Percentiles rank a stretch among this genome's conserved stretches.
These are phyloP conservation scores for Naganishia vishniacii DNA, from an alignment of 768 basidiomycete genomes.

Conservation along the genomic window DNA sequence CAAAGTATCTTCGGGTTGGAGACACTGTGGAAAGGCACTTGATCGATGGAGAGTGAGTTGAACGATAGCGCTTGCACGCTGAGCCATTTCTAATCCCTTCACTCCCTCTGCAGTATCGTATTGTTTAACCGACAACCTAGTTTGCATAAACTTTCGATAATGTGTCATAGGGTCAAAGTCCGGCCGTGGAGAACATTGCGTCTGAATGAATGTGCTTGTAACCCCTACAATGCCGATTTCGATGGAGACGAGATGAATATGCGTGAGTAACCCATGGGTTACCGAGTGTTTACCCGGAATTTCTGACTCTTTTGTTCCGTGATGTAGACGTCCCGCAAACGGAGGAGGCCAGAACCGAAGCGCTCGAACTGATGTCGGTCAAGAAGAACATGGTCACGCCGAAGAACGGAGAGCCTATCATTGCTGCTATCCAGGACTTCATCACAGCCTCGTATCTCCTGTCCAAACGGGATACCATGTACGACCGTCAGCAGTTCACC, in stretches of 20 bases:
- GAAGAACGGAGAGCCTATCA: conserved; percentile 96
- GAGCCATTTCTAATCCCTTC: conserved; percentile 16
- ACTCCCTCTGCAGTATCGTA: conserved; percentile 57
- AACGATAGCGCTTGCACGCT: too few relatives aligned
- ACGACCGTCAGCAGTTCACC: conserved; percentile 87
- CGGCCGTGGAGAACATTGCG: conserved; percentile 96
- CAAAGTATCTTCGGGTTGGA: conserved; percentile 74
- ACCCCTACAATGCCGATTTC: conserved; percentile 98
- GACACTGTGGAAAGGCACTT: conserved; percentile 94
- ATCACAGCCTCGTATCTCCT: conserved; percentile 97
- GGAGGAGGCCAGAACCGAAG: conserved; percentile 95
- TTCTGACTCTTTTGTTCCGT: too few relatives aligned
- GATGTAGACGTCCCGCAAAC: conserved; percentile 99
- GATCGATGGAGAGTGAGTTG: conserved; percentile 74
- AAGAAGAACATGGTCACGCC: conserved; percentile 97
- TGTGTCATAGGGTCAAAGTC: conserved; percentile 95
- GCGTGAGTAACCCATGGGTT: conserved; percentile 56
- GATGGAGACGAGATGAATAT: conserved; percentile 99
- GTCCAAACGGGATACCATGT: conserved; percentile 84
- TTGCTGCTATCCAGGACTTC: conserved; percentile 98
- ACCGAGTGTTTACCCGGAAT: too few relatives aligned
- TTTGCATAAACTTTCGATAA: conserved; percentile 97
- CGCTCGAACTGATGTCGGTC: conserved; percentile 92
- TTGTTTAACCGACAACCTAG: conserved; percentile 98
- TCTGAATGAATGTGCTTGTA: conserved; percentile 97